Evolutionary conservation across 306 rosid genomes (phyloP).

Genomic region (Sophora flavescens): DNA sequence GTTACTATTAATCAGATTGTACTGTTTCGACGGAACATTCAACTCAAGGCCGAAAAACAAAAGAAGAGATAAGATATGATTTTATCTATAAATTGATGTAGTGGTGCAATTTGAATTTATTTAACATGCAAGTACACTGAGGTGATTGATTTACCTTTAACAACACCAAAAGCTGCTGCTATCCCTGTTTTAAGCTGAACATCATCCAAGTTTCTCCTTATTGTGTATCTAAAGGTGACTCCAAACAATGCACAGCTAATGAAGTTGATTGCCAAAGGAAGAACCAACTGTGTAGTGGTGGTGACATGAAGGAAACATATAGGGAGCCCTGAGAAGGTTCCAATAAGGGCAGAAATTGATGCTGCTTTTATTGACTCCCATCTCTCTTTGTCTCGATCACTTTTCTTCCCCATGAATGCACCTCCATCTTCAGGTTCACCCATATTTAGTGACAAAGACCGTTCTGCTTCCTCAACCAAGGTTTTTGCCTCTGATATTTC

Average conservation of each 20-base stretch:
- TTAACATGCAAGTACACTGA: background rate
- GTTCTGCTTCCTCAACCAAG: conserved; percentile 78
- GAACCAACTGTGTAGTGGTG: conserved; percentile 59
- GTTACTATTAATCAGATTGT: conserved; percentile 13
- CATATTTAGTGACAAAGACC: conserved; percentile 55
- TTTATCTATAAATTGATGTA: background rate
- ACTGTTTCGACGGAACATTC: conserved; percentile 31
- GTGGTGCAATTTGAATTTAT: background rate
- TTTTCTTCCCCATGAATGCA: conserved; percentile 37
- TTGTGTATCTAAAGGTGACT: conserved; percentile 73
- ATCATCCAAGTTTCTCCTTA: conserved; percentile 81
- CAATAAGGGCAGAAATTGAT: conserved; percentile 71
- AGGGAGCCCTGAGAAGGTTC: conserved; percentile 74
- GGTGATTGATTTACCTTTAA: conserved; percentile 70
- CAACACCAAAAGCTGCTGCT: conserved; percentile 86
- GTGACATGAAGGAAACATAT: conserved; percentile 64
- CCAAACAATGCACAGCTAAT: conserved; percentile 82
- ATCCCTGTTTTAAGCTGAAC: conserved; percentile 84
- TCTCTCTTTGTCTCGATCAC: conserved; percentile 69
- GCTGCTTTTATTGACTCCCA: conserved; percentile 82
- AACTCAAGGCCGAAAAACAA: conserved; percentile 9
- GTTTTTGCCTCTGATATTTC: conserved; percentile 81
- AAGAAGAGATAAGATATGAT: background rate
- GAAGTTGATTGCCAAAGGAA: conserved; percentile 69
- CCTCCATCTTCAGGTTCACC: conserved; percentile 42